Base-by-base conservation (phyloP, 2,329 filamentous ascomycete genomes). In the Scedosporium minutisporum region DNA sequence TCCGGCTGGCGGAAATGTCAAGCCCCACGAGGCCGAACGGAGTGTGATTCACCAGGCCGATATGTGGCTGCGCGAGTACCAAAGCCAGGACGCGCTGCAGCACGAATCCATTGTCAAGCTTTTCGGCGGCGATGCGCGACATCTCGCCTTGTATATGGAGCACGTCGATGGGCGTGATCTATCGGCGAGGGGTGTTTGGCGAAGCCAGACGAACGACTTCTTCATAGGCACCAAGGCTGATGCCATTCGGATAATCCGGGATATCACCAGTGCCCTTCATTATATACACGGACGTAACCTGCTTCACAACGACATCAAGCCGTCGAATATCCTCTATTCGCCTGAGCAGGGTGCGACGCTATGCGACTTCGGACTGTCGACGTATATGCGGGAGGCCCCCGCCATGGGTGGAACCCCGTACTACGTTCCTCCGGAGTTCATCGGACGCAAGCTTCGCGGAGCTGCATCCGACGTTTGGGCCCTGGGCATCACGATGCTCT, bases 291-390 rank as follows among this genome's bases (percentile, higher is more conserved):
- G 74, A 58, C 77, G 78, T 62, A 75, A 76, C 62, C 73, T 82
- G 23, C 80, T 84, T 12, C 83, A 86, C 71, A 86, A 86, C 71
- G 83, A 86, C 69, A 83, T 86, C 71, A 86, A 86, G 70, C 83
- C 83, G 1, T 81, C 78, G 66, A 86, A 86, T 65, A 85, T 86
- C 62, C 73, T 86, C 38, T 86, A 85, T 71, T 84, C 82, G 14
- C 76, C 76, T 29, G 81, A 84, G 46, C 77, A 82, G 10, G 83
- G 83, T 5, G 83, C 82, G 41, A 81, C 85, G 2, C 77, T 86
- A 33, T 86, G 83, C 70, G 83, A 86, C 70, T 83, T 85, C 70
- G 83, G 83, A 12, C 73, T 85, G 53, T 82, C 82, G 7, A 83
- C 82, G 2, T 72, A 72, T 33, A 76, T 75, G 21, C 72, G 70